Conservation (phyloP, 1,139 yeast genomes). For the Protomyces pachydermus region DNA sequence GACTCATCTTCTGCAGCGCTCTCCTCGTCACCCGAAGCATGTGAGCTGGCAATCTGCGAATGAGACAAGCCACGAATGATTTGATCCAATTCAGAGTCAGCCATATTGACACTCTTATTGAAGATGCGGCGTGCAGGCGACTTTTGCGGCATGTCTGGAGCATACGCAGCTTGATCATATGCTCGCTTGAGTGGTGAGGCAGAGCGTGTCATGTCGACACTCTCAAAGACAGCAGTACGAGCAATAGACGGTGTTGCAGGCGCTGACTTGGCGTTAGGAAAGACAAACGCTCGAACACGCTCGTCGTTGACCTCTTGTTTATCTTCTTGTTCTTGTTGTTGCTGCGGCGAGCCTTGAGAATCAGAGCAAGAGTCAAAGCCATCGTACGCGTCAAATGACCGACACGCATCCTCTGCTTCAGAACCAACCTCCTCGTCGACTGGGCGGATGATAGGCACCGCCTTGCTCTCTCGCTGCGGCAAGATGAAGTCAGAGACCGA, state of each 20-base stretch:
- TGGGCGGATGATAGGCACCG: background rate
- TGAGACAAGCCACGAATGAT: slow-evolving; percentile 15
- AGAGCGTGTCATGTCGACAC: background rate
- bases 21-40: background rate
- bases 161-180: background rate
- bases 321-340: background rate
- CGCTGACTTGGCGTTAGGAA: slow-evolving; percentile 16
- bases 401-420: background rate
- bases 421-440: background rate
- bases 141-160: slow-evolving; percentile 10
- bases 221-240: slow-evolving; percentile 9
- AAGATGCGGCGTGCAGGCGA: slow-evolving; percentile 8
- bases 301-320: slow-evolving; percentile 4
- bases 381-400: slow-evolving; percentile 13
- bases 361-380: slow-evolving; percentile 19
- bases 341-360: background rate
- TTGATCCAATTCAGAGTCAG: slow-evolving; percentile 13
- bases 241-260: slow-evolving; percentile 1
- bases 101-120: slow-evolving; percentile 14
- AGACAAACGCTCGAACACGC: slow-evolving; percentile 13
- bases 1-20: background rate
- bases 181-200: background rate
- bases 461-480: background rate
- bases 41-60: background rate
- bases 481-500: background rate